Evolutionary conservation across 345 rosid genomes (phyloP).

Genomic region (Citrus mangshanensis): DNA sequence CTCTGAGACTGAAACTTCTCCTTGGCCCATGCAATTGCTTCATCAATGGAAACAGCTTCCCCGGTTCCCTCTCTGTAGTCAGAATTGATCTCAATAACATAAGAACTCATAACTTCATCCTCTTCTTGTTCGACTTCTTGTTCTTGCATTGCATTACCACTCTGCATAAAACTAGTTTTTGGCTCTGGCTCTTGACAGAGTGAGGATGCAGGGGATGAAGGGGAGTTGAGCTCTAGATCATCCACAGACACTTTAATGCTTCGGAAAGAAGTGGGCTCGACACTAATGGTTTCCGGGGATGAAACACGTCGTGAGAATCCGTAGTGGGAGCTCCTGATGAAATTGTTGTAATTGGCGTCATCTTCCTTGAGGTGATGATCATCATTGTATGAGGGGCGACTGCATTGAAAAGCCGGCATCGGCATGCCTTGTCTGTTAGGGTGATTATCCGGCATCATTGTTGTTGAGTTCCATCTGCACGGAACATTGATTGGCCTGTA

Average conservation of each 20-base stretch:
- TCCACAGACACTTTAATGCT: constrained; percentile 43
- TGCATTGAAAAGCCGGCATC: constrained; percentile 35
- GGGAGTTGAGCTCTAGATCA: constrained; percentile 63
- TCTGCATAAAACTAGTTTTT: background rate
- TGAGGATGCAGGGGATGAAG: constrained; percentile 73
- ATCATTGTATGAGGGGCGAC: constrained; percentile 26
- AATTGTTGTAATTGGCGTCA: constrained; percentile 20
- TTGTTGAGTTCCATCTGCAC: constrained; percentile 58
- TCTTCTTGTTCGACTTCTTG: constrained; percentile 37
- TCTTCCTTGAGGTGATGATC: constrained; percentile 32
- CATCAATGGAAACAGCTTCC: constrained; percentile 59
- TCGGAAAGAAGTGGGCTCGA: constrained; percentile 52
- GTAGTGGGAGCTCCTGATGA: constrained; percentile 27
- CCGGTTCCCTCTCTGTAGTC: constrained; percentile 38
- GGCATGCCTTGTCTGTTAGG: constrained; percentile 33
- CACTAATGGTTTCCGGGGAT: constrained; percentile 69
- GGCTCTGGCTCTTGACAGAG: constrained; percentile 47
- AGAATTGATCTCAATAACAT: constrained; percentile 80
- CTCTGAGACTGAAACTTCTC: constrained; percentile 44
- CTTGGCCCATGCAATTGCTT: constrained; percentile 73
- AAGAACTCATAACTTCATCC: constrained; percentile 79
- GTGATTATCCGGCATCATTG: constrained; percentile 29
- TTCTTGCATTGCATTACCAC: constrained; percentile 21
- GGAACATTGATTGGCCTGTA: constrained; percentile 78
- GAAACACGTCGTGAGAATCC: constrained; percentile 40